Percentiles rank a stretch among this genome's conserved stretches.
These are phyloP conservation scores for Yamadazyma diddensiae DNA, from an alignment of 1,139 yeast genomes.

Conservation along the genomic window DNA sequence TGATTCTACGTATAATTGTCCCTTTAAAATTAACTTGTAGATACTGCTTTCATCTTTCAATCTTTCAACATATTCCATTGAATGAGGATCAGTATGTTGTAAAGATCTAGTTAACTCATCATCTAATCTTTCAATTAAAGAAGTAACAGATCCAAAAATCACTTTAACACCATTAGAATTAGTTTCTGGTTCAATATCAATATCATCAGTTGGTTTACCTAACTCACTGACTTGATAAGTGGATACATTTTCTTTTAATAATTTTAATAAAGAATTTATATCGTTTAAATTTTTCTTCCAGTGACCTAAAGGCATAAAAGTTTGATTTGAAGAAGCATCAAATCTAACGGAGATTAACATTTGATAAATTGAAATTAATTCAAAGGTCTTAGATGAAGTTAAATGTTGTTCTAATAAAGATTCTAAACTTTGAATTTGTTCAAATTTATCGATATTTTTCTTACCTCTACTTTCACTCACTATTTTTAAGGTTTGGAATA, in stretches of 20 bases:
- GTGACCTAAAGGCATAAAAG: conserved; percentile 75
- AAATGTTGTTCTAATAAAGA: conserved; percentile 44
- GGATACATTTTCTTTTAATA: conserved; percentile 60
- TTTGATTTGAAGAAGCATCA: conserved; percentile 67
- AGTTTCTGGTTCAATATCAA: conserved; percentile 73
- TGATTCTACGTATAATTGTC: conserved; percentile 80
- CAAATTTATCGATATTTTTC: conserved; percentile 82
- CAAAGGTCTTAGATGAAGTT: conserved; percentile 49
- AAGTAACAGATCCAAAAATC: conserved; percentile 79
- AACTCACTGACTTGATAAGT: conserved; percentile 73
- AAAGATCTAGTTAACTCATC: conserved; percentile 90
- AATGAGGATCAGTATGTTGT: conserved; percentile 90
- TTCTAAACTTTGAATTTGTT: conserved; percentile 74
- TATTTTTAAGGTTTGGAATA: conserved; percentile 71
- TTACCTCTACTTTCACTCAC: conserved; percentile 93
- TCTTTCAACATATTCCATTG: conserved; percentile 89
- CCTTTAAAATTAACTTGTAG: conserved; percentile 74
- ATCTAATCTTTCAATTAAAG: conserved; percentile 89
- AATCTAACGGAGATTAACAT: conserved; percentile 86
- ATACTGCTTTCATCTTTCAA: conserved; percentile 81
- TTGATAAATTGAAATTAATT: conserved; percentile 73
- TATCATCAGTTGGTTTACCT: conserved; percentile 74
- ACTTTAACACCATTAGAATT: conserved; percentile 65
- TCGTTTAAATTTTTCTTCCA: conserved; percentile 76
- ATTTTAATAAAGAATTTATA: conserved; percentile 56